These are phyloP conservation scores for Colletotrichum sp. DNA, from an alignment of 2,329 filamentous ascomycete genomes.

Conservation along the genomic window DNA sequence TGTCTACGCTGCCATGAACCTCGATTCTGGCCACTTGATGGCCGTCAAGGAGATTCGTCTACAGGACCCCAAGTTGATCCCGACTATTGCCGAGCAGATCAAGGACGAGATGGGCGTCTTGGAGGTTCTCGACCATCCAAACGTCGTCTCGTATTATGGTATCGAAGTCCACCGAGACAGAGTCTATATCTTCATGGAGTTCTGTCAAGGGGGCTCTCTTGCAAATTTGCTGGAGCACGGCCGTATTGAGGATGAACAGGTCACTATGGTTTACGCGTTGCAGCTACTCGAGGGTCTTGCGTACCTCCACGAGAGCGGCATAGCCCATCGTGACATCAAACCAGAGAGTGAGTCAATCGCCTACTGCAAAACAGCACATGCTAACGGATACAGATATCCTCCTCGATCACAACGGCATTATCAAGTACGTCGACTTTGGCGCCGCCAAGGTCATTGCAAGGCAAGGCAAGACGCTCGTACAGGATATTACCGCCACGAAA, in stretches of 20 bases:
- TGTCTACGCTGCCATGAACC: slow-evolving; percentile 95
- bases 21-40: slow-evolving; percentile 96
- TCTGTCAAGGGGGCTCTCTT: slow-evolving; percentile 93
- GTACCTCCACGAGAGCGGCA: slow-evolving; percentile 89
- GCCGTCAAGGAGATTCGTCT: slow-evolving; percentile 98
- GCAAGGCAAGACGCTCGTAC: slow-evolving; percentile 85
- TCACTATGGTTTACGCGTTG: slow-evolving; percentile 95
- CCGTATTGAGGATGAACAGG: slow-evolving; percentile 95
- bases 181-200: slow-evolving; percentile 99
- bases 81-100: slow-evolving; percentile 91
- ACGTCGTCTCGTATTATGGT: slow-evolving; percentile 96
- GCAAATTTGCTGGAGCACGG: slow-evolving; percentile 92
- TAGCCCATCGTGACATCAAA: slow-evolving; percentile 97
- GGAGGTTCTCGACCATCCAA: slow-evolving; percentile 94
- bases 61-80: slow-evolving; percentile 95
- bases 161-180: slow-evolving; percentile 98
- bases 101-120: slow-evolving; percentile 96
- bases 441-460: slow-evolving; percentile 96
- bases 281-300: slow-evolving; percentile 93
- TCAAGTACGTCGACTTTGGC: slow-evolving; percentile 99
- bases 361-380: neutral
- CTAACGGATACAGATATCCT: slow-evolving; percentile 73
- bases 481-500: slow-evolving; percentile 63
- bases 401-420: slow-evolving; percentile 95
- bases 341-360: slow-evolving; percentile 76